Percentiles rank a stretch among this genome's conserved stretches.
These are phyloP conservation scores for Russula lepida DNA, from an alignment of 768 basidiomycete species.

Conservation along the genomic window DNA sequence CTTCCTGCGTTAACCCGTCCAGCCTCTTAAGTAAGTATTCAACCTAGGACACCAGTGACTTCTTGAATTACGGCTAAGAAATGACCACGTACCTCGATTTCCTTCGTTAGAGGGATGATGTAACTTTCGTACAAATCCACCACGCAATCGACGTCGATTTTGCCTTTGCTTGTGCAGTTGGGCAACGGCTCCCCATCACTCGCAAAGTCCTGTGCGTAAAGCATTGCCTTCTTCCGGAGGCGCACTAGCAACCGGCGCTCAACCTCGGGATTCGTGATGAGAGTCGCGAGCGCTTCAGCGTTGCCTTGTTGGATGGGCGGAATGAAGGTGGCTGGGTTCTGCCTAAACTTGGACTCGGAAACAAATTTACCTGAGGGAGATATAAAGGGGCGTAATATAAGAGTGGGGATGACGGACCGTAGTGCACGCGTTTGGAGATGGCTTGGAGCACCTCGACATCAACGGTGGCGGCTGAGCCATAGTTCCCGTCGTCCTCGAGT, in stretches of 20 bases:
- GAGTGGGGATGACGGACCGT: slow-evolving; percentile 48
- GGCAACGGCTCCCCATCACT: slow-evolving; percentile 49
- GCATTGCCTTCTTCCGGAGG: slow-evolving; percentile 71
- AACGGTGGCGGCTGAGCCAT: slow-evolving; percentile 89
- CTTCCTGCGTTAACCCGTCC: slow-evolving; percentile 72
- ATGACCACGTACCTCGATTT: slow-evolving; percentile 73
- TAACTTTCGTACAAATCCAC: slow-evolving; percentile 90
- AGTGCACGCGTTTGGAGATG: slow-evolving; percentile 97
- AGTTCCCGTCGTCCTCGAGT: slow-evolving; percentile 92
- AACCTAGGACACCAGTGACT: slow-evolving; percentile 44
- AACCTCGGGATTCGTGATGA: slow-evolving; percentile 98
- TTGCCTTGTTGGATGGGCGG: slow-evolving; percentile 84
- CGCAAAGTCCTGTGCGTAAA: slow-evolving; percentile 77
- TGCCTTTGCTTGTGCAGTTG: slow-evolving; percentile 35
- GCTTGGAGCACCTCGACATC: slow-evolving; percentile 97
- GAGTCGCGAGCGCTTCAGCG: slow-evolving; percentile 61
- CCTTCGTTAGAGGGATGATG: slow-evolving; percentile 96
- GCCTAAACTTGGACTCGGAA: slow-evolving; percentile 93
- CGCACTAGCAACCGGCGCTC: slow-evolving; percentile 77
- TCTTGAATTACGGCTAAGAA: not conserved
- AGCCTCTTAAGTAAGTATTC: slow-evolving; percentile 90
- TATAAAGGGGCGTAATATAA: not conserved
- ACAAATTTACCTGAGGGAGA: slow-evolving; percentile 83
- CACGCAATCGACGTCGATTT: slow-evolving; percentile 90
- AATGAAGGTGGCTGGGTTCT: slow-evolving; percentile 78